phyloP scores from a whole-genome alignment of 352 stramenopile species.

The Plasmopara viticola region DNA sequence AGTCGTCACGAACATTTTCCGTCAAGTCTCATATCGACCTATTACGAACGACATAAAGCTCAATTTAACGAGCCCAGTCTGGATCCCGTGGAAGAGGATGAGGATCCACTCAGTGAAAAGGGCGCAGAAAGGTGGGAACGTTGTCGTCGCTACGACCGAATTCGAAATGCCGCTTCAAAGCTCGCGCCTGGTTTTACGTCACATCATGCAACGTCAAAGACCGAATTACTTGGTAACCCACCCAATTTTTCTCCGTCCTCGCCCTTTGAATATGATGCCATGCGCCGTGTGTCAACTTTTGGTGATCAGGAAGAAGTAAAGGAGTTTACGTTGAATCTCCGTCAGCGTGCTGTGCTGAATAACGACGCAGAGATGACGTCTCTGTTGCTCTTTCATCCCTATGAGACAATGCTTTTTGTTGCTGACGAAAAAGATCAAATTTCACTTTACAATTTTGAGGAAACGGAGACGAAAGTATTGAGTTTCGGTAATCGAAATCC shows the following conservation, averaged over 20 bases:
- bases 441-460: constrained; percentile 93
- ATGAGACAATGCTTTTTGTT: constrained; percentile 91
- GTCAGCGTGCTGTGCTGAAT: constrained; percentile 90
- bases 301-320: constrained; percentile 63
- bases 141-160: constrained; percentile 50
- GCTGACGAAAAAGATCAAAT: constrained; percentile 93
- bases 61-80: constrained; percentile 72
- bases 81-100: constrained; percentile 55
- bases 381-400: constrained; percentile 95
- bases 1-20: constrained; percentile 52
- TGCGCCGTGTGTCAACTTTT: constrained; percentile 15
- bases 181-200: constrained; percentile 58
- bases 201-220: constrained; percentile 8
- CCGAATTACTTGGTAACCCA: constrained; percentile 8
- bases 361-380: constrained; percentile 92
- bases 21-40: constrained; percentile 37
- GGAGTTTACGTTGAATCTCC: constrained; percentile 80
- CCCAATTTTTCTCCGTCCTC: constrained; percentile 25
- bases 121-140: constrained; percentile 65
- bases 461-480: constrained; percentile 74
- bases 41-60: constrained; percentile 60
- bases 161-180: constrained; percentile 47
- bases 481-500: constrained; percentile 84
- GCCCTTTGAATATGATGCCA: constrained; percentile 25
- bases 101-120: constrained; percentile 72